These are phyloP conservation scores for Syzygium aromaticum DNA, from an alignment of 345 rosid genomes.

Conservation along the genomic window DNA sequence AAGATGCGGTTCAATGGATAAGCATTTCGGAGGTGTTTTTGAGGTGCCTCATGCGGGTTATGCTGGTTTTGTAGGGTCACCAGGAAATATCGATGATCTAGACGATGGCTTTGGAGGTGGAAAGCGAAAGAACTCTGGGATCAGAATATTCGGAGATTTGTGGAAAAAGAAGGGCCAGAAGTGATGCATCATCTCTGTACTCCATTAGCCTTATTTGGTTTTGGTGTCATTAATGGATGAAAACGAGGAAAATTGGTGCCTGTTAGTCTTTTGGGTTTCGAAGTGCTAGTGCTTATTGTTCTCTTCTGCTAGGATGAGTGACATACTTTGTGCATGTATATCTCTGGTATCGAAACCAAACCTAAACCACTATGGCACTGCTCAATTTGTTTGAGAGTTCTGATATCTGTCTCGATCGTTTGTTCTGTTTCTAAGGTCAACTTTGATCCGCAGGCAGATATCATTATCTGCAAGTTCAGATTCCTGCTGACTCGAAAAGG, in stretches of 20 bases:
- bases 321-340: neutral
- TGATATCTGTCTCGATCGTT: neutral
- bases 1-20: constrained; percentile 69
- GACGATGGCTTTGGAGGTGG: constrained; percentile 67
- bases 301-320: neutral
- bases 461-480: neutral
- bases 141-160: constrained; percentile 76
- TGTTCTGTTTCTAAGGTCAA: neutral
- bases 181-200: constrained; percentile 14
- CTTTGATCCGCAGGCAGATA: neutral
- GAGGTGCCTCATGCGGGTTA: constrained; percentile 31
- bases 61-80: constrained; percentile 47
- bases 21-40: constrained; percentile 52
- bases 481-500: neutral
- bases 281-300: neutral
- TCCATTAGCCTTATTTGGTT: neutral
- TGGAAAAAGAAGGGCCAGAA: constrained; percentile 82
- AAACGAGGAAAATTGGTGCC: neutral
- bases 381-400: neutral
- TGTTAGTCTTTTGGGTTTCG: neutral
- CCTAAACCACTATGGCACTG: neutral
- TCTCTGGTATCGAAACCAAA: neutral
- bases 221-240: neutral
- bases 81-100: constrained; percentile 43
- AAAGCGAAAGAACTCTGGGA: constrained; percentile 64